Percentiles rank a stretch among this genome's conserved stretches.
Evolutionary conservation across 768 basidiomycete species (phyloP).

Genomic region (Russula brevipes): DNA sequence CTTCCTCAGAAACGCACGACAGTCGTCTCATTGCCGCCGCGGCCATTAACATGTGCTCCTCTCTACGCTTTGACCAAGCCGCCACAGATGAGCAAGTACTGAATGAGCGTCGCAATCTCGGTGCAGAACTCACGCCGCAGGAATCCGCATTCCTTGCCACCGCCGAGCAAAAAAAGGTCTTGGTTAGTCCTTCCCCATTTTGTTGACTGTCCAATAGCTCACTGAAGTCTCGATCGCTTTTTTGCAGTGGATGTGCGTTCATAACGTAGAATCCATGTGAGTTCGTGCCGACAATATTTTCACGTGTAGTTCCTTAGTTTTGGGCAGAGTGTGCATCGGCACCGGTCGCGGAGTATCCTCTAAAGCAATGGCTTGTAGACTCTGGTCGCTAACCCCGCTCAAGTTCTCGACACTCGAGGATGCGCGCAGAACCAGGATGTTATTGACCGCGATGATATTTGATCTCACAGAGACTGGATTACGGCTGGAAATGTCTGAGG

Average conservation of each 20-base stretch:
- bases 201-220: not conserved
- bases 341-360: constrained; percentile 23
- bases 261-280: constrained; percentile 25
- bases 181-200: constrained; percentile 6
- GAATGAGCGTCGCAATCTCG: constrained; percentile 14
- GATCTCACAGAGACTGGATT: constrained; percentile 19
- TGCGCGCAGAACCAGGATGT: constrained; percentile 19
- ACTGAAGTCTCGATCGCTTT: not conserved
- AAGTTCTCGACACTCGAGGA: constrained; percentile 18
- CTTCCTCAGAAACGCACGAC: constrained; percentile 34
- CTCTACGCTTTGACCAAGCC: constrained; percentile 34
- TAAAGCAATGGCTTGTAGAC: not conserved
- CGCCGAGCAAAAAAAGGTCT: constrained; percentile 4
- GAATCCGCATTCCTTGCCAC: constrained; percentile 2
- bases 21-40: constrained; percentile 38
- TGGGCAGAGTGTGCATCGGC: constrained; percentile 22
- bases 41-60: constrained; percentile 46
- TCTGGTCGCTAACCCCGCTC: constrained; percentile 4
- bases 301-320: not conserved
- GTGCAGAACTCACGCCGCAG: constrained; percentile 4
- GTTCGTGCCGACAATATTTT: not conserved
- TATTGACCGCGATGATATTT: constrained; percentile 17
- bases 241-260: constrained; percentile 21
- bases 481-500: constrained; percentile 15
- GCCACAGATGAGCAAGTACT: constrained; percentile 13